A percentile compares a stretch with the other conserved stretches of the same genome.
Conservation (phyloP, 208 protist genomes). For the Polymyxa betae region DNA sequence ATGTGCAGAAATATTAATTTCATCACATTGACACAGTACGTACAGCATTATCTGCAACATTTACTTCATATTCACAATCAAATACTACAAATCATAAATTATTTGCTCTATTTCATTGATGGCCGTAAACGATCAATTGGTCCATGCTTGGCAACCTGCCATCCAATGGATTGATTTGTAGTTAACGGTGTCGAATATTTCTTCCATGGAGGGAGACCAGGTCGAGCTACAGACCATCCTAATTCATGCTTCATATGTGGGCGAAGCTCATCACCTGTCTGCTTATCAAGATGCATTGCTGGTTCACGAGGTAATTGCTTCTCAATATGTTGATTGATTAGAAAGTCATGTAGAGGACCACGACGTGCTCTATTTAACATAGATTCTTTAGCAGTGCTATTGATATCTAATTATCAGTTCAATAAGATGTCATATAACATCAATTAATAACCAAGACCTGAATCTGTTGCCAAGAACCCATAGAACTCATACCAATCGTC, state of each 20-base stretch:
- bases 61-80: no score
- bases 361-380: conserved; percentile 37
- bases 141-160: conserved; percentile 35
- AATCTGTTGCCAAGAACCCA: conserved; percentile 36
- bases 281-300: background rate
- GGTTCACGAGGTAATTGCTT: no score
- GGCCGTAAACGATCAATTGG: background rate
- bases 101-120: no score
- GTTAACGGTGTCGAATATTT: conserved; percentile 12
- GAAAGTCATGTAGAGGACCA: conserved; percentile 32
- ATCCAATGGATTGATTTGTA: background rate
- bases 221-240: background rate
- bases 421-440: background rate
- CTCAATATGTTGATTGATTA: no score
- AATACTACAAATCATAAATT: no score
- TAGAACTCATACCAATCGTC: conserved; percentile 47
- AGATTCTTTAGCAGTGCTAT: background rate
- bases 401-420: background rate
- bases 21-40: no score
- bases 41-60: no score
- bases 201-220: background rate
- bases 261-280: background rate
- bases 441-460: background rate
- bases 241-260: conserved; percentile 27
- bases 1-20: background rate